Conservation (phyloP, 306 rosid species). For the Dryas drummondii region DNA sequence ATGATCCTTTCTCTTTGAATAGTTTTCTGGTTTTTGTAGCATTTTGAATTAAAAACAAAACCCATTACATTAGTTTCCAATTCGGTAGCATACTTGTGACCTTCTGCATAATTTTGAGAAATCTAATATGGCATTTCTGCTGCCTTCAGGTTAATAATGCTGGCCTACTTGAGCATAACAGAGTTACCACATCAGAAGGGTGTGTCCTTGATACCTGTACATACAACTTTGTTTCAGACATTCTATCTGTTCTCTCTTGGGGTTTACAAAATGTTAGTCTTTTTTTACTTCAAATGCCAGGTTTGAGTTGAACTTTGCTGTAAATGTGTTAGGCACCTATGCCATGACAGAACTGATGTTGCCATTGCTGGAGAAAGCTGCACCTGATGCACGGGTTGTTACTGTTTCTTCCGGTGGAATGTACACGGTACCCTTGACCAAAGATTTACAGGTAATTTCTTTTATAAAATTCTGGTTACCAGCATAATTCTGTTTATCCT, state of each 20-base stretch:
- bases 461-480: slow-evolving; percentile 6
- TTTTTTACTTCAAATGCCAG: slow-evolving; percentile 37
- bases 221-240: neutral
- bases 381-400: slow-evolving; percentile 90
- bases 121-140: slow-evolving; percentile 26
- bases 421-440: slow-evolving; percentile 74
- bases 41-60: neutral
- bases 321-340: slow-evolving; percentile 78
- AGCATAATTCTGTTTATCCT: neutral
- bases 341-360: slow-evolving; percentile 69
- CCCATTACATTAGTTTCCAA: neutral
- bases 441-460: slow-evolving; percentile 67
- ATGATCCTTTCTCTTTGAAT: neutral
- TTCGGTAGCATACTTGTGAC: neutral
- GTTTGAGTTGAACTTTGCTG: slow-evolving; percentile 79
- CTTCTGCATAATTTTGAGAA: neutral
- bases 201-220: slow-evolving; percentile 26
- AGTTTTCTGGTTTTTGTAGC: neutral
- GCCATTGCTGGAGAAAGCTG: slow-evolving; percentile 78
- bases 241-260: neutral
- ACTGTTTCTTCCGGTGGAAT: slow-evolving; percentile 98
- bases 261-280: neutral
- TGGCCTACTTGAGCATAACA: slow-evolving; percentile 68
- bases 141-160: slow-evolving; percentile 79
- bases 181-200: slow-evolving; percentile 87